A percentile compares a stretch with the other conserved stretches of the same genome.
These are phyloP conservation scores for Colletotrichum salicis DNA, from an alignment of 2,329 filamentous ascomycete species.

Conservation along the genomic window DNA sequence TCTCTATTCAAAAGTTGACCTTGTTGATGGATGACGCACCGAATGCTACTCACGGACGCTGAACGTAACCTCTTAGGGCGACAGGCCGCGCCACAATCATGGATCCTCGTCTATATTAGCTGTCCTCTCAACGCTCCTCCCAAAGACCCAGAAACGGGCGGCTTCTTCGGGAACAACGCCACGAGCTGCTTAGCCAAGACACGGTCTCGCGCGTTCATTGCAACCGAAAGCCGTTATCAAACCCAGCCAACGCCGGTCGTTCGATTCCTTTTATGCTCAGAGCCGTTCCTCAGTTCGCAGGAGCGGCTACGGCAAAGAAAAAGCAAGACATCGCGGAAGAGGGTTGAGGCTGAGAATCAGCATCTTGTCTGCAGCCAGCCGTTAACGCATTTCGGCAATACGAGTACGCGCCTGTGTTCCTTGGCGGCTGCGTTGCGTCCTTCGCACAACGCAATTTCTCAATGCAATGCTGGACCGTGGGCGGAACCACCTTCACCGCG, in stretches of 20 bases:
- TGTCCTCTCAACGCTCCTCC: not conserved
- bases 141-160: constrained; percentile 6
- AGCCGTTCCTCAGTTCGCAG: not conserved
- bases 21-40: constrained; percentile 29
- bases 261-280: not conserved
- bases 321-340: not conserved
- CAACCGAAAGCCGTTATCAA: constrained; percentile 15
- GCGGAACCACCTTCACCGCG: constrained; percentile 1
- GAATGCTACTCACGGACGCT: constrained; percentile 12
- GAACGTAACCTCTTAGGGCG: constrained; percentile 9
- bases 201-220: not conserved
- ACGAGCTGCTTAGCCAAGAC: constrained; percentile 9
- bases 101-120: constrained; percentile 22
- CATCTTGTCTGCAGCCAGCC: constrained; percentile 3
- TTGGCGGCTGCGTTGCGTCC: not conserved
- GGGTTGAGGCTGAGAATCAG: constrained; percentile 6
- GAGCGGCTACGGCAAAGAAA: constrained; percentile 14
- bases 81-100: constrained; percentile 26
- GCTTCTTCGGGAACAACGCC: constrained; percentile 25
- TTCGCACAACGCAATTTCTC: not conserved
- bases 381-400: constrained; percentile 10
- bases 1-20: constrained; percentile 17
- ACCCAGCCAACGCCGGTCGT: not conserved
- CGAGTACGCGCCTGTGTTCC: constrained; percentile 12
- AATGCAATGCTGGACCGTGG: not conserved